phyloP scores from a whole-genome alignment of 768 basidiomycete species.

The Leccinum obscurum region DNA sequence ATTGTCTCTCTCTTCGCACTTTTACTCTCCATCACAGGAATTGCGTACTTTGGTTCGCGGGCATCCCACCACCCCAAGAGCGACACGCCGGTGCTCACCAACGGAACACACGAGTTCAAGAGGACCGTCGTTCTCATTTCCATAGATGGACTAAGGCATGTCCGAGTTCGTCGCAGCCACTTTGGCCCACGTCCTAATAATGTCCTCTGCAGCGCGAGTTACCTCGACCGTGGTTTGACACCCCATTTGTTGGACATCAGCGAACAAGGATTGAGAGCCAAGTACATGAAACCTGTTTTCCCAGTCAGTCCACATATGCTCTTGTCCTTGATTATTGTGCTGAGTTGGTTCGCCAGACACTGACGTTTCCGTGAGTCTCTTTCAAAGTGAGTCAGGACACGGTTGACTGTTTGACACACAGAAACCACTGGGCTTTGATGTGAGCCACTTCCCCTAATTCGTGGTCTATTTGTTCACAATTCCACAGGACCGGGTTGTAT shows the following conservation, averaged over 20 bases:
- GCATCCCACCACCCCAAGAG: constrained; percentile 5
- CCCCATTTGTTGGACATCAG: constrained; percentile 82
- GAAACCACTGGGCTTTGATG: constrained; percentile 92
- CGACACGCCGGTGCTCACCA: constrained; percentile 48
- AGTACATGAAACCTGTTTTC: constrained; percentile 85
- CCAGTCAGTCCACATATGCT: constrained; percentile 61
- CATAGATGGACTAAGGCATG: constrained; percentile 80
- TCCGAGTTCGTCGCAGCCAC: background rate
- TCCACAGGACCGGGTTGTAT: constrained; percentile 78
- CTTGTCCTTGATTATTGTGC: background rate
- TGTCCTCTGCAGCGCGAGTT: constrained; percentile 62
- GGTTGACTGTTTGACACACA: constrained; percentile 29
- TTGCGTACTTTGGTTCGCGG: constrained; percentile 7
- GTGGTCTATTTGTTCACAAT: background rate
- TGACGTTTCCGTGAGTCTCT: constrained; percentile 82
- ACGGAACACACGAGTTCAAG: constrained; percentile 83
- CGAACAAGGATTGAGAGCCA: constrained; percentile 81
- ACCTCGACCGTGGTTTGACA: constrained; percentile 82
- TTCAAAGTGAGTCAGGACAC: background rate
- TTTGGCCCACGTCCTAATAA: constrained; percentile 9
- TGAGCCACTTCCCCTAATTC: constrained; percentile 32
- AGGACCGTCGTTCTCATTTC: constrained; percentile 82
- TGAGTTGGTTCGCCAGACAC: constrained; percentile 48
- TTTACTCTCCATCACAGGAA: constrained; percentile 16
- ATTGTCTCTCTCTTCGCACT: constrained; percentile 15